Evolutionary conservation across 768 basidiomycete genomes (phyloP).

Genomic region (Fomitopsis pulvina): DNA sequence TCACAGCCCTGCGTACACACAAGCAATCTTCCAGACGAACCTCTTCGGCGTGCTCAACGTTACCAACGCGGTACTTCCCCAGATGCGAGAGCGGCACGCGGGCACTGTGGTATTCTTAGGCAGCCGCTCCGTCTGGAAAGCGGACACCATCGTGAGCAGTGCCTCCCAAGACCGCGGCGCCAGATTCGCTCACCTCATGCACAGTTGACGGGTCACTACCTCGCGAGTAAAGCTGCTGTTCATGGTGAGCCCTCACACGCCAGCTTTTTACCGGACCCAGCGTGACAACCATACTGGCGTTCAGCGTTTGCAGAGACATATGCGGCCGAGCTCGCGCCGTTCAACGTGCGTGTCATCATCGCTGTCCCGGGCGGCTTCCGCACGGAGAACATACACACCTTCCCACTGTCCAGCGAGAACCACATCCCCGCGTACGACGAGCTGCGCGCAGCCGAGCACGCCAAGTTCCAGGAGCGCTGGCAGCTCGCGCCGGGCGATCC

Average conservation of each 20-base stretch:
- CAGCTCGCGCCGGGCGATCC: slow-evolving; percentile 51
- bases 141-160: slow-evolving; percentile 24
- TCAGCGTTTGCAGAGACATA: slow-evolving; percentile 49
- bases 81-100: slow-evolving; percentile 24
- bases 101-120: slow-evolving; percentile 30
- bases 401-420: slow-evolving; percentile 19
- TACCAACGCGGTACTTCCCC: slow-evolving; percentile 33
- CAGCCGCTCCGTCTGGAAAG: slow-evolving; percentile 26
- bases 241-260: slow-evolving; percentile 14
- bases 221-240: slow-evolving; percentile 35
- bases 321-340: slow-evolving; percentile 44
- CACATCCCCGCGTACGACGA: slow-evolving; percentile 46
- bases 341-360: slow-evolving; percentile 50
- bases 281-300: too few species aligned
- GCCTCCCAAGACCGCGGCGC: too few species aligned
- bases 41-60: slow-evolving; percentile 35
- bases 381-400: slow-evolving; percentile 48
- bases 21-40: slow-evolving; percentile 21
- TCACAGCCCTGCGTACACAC: background rate
- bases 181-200: background rate
- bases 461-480: slow-evolving; percentile 28
- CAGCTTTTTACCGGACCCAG: too few species aligned
- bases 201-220: slow-evolving; percentile 26
- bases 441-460: slow-evolving; percentile 27
- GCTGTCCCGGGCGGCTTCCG: slow-evolving; percentile 57